Conservation (phyloP, 441 rosid species). For the Gossypium aridum region DNA sequence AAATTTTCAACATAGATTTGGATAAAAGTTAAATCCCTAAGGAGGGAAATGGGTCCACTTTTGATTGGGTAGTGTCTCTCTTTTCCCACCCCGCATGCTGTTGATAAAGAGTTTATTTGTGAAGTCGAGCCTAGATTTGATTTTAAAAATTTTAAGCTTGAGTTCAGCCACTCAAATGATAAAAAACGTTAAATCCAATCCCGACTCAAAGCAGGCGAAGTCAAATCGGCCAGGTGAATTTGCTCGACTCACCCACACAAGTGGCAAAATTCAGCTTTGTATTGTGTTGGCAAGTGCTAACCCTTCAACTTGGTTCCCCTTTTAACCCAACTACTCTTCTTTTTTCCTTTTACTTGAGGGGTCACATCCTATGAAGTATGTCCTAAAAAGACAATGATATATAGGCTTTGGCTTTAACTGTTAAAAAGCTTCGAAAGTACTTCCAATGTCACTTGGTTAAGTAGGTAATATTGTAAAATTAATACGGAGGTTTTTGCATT, state of each 20-base stretch:
- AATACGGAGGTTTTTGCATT: too few relatives aligned
- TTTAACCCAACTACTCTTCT: not conserved
- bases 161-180: too few relatives aligned
- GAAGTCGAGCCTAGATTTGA: too few relatives aligned
- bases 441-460: not conserved
- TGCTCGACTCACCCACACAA: not conserved
- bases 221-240: too few relatives aligned
- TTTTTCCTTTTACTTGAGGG: not conserved
- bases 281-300: too few relatives aligned
- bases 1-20: not conserved
- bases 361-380: not conserved
- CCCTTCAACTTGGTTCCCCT: not conserved
- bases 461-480: not conserved
- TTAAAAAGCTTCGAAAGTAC: not conserved
- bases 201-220: too few relatives aligned
- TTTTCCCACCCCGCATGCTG: not conserved
- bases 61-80: not conserved
- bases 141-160: too few relatives aligned
- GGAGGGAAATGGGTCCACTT: not conserved
- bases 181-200: too few relatives aligned
- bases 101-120: not conserved
- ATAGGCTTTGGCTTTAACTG: not conserved
- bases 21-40: not conserved
- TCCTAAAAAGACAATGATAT: not conserved
- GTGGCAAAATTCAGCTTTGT: not conserved